Base-by-base conservation (phyloP, 306 rosid genomes). In the Urtica urens region DNA sequence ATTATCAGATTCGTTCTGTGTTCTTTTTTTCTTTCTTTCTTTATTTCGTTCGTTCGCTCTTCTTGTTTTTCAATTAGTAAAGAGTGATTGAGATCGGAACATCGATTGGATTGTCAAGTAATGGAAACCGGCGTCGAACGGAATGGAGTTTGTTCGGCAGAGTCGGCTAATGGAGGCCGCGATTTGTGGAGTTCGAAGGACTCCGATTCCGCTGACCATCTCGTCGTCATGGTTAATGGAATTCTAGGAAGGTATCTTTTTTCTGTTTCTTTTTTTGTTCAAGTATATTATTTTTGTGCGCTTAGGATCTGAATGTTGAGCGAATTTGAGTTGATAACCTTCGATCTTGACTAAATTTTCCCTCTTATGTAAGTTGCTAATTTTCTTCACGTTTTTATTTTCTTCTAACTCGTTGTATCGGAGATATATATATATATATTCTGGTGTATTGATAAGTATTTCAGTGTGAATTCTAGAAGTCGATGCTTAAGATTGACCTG, bases 161-260 rank as follows among this genome's bases (percentile, higher is more conserved):
- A 77, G 52, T 73, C 78, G 53, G 58, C 44, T 38, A 55, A 78
- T 14, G 96, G 96, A 48, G 58, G 86, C 46, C 68, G 71, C 46
- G 77, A 82, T n/a, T 66, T 92, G 3, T 82, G 96, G 96, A 92
- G 99, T 43, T 58, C 67, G 2, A 80, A 75, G 42, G 64, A 58
- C 38, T 75, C 83, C 1, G 81, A 79, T 68, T 64, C 94, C 0
- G 96, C 94, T 9, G 78, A 79, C 14, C 99, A 92, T 68, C 96
- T 92, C 23, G 87, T 92, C 44, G 80, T 92, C 47, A 77, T 82
- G 99, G 94, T 82, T 47, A 73, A 92, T 66, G 99, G 99, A 71
- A 82, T 92, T 55, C 67, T 92, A 21, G 99, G 99, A 62, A 82
- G 85, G 96, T 90, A 17, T 24, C 71, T 15, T 20, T 39, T 38